Evolutionary conservation across 441 rosid species (phyloP), one percentile per base, ranked within the genome.

Genomic region (Populus tomentosa): DNA sequence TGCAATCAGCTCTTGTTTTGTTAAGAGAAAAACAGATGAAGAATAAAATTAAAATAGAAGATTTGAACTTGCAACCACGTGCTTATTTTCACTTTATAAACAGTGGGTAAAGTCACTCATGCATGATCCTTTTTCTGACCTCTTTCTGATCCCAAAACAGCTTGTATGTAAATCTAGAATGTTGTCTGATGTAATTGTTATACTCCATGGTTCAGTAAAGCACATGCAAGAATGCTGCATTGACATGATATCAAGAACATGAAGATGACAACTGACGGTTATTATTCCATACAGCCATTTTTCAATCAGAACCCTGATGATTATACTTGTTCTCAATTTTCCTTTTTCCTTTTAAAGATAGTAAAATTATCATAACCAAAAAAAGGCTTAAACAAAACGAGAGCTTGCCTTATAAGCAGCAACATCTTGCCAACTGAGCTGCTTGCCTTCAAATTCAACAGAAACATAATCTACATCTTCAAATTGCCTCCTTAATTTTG

Each of bases 391-490:
- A 40, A 18, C 10, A 33, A 61, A 66, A 72, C 16, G 10, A 73
- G 68, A 69, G 76, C 85, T 78, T 91, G 84, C 99, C 92, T 89
- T 94, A 80, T 94, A 94, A 77, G 92, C 80, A 77, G 97, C 98
- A 77, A 94, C 90, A 80, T 95, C 98, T 86, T 91, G 95, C 98
- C 98, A 95, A 73, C 84, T 81, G 76, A 95, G 91, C 77, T 86
- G 90, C 62, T 85, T 92, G 79, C 90, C 94, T 80, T 95, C 97
- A 28, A 94, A 95, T 84, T 95, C 98, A 61, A 89, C 92, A 78
- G 97, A 94, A 70, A 95, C 99, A 83, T 89, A 89, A 85, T 95
- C 98, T 75, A 94, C 94, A 78, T 95, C 98, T 85, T 91, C 97
- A 32, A 94, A 98, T 82, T 95, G 99, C 80, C 98, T 91, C 76